Conservation (phyloP, 2,329 filamentous ascomycete genomes). For the Calonectria hongkongensis region DNA sequence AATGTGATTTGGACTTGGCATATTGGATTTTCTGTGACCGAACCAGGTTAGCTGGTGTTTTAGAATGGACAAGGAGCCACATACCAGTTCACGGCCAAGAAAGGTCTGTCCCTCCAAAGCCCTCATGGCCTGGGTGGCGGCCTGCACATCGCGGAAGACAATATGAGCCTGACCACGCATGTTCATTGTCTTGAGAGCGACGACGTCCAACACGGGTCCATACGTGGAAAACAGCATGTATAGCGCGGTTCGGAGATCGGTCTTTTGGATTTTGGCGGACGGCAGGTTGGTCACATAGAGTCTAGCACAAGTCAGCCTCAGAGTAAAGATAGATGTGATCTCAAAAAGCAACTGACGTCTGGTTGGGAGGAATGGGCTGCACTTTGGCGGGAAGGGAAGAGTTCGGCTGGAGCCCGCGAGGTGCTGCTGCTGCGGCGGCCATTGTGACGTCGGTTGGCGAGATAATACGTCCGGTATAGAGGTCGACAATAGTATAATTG, state of each 20-base stretch:
- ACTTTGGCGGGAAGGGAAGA: conserved; percentile 70
- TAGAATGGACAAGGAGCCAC: conserved; percentile 57
- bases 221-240: conserved; percentile 97
- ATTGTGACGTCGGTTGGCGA: conserved; percentile 52
- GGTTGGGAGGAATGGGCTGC: conserved; percentile 79
- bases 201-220: conserved; percentile 92
- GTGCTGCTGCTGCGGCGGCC: conserved; percentile 60
- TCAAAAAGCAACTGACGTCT: conserved; percentile 76
- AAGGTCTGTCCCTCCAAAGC: conserved; percentile 90
- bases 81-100: conserved; percentile 88
- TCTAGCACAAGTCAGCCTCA: conserved; percentile 65
- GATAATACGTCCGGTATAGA: neutral
- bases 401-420: conserved; percentile 63
- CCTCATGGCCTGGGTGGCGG: conserved; percentile 95
- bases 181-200: conserved; percentile 89
- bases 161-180: conserved; percentile 98
- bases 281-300: conserved; percentile 92
- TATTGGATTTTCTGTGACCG: conserved; percentile 86
- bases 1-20: conserved; percentile 91
- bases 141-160: conserved; percentile 90
- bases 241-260: conserved; percentile 88
- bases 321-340: neutral
- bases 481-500: conserved; percentile 1
- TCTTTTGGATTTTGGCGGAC: conserved; percentile 91
- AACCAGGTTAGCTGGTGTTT: conserved; percentile 33